Percentiles rank a stretch among this genome's conserved stretches.
Evolutionary conservation across 2,329 filamentous ascomycete species (phyloP).

Genomic region (Stagonosporopsis tanaceti): DNA sequence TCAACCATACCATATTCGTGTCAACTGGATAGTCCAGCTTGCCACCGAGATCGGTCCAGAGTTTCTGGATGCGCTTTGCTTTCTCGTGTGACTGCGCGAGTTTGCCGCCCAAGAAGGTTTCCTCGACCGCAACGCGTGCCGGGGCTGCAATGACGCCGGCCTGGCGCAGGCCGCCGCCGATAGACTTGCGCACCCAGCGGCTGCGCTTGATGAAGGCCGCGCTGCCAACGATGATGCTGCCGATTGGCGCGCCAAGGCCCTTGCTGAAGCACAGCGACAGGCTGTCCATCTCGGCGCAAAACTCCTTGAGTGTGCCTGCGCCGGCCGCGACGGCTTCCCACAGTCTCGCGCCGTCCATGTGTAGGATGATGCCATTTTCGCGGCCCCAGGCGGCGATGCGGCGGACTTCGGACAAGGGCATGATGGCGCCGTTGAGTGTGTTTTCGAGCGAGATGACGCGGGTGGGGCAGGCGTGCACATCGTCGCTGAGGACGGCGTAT

Average conservation of each 20-base stretch:
- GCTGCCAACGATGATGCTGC: constrained; percentile 73
- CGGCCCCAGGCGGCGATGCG: constrained; percentile 74
- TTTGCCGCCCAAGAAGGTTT: constrained; percentile 76
- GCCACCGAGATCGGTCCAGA: constrained; percentile 76
- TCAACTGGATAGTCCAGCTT: constrained; percentile 73
- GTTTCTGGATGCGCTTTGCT: constrained; percentile 67
- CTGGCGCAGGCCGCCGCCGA: constrained; percentile 81
- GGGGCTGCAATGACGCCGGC: constrained; percentile 78
- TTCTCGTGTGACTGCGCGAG: constrained; percentile 67
- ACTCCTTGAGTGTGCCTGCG: constrained; percentile 72
- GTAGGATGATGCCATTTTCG: constrained; percentile 70
- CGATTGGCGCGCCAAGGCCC: constrained; percentile 81
- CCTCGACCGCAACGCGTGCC: constrained; percentile 78
- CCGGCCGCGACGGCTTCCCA: constrained; percentile 82
- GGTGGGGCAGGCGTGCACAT: constrained; percentile 82
- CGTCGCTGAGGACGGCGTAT: constrained; percentile 69
- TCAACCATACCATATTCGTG: constrained; percentile 93
- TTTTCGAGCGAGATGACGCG: constrained; percentile 85
- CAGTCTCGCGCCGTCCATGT: constrained; percentile 80
- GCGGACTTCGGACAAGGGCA: constrained; percentile 75
- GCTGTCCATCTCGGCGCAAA: constrained; percentile 74
- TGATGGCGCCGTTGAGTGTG: constrained; percentile 79
- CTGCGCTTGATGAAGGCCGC: constrained; percentile 69
- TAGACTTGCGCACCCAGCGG: constrained; percentile 79
- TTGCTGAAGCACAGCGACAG: constrained; percentile 83